Percentiles rank a stretch among this genome's conserved stretches.
Conservation (phyloP, 2,329 filamentous ascomycete genomes). For the Emergomyces orientalis region DNA sequence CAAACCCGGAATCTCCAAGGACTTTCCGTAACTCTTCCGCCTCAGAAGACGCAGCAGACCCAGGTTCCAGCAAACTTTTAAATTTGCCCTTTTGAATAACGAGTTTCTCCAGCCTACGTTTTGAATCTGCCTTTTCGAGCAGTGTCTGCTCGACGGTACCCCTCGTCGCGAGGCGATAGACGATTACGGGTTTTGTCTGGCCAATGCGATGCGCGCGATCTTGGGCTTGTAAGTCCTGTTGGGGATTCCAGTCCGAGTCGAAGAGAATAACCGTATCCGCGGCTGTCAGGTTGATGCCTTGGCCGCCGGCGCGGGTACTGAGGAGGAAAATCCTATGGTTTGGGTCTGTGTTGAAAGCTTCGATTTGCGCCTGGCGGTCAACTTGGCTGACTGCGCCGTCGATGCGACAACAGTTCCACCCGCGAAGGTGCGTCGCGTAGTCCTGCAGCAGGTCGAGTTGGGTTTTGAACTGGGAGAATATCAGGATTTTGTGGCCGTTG, state of each 20-base stretch:
- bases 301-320: conserved; percentile 82
- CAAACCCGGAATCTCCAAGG: conserved; percentile 63
- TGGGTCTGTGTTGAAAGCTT: conserved; percentile 58
- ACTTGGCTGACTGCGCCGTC: conserved; percentile 76
- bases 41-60: conserved; percentile 39
- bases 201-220: conserved; percentile 93
- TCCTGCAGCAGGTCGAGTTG: conserved; percentile 85
- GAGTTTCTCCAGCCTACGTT: conserved; percentile 82
- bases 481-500: conserved; percentile 76
- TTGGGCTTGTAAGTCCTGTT: conserved; percentile 93
- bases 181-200: conserved; percentile 81
- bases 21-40: conserved; percentile 55
- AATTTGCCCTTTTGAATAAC: conserved; percentile 93
- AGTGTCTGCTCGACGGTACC: conserved; percentile 86
- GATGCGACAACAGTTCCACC: conserved; percentile 78
- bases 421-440: conserved; percentile 68
- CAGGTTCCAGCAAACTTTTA: conserved; percentile 56
- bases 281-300: conserved; percentile 99
- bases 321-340: conserved; percentile 71
- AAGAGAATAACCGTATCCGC: conserved; percentile 97
- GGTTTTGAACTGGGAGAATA: conserved; percentile 94
- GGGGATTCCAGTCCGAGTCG: conserved; percentile 90
- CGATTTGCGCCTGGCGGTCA: conserved; percentile 61
- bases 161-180: conserved; percentile 88
- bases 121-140: conserved; percentile 79